Evolutionary conservation across 2,329 filamentous ascomycete genomes (phyloP), one percentile per base, ranked within the genome.

Genomic region (Sarocladium oryzae): DNA sequence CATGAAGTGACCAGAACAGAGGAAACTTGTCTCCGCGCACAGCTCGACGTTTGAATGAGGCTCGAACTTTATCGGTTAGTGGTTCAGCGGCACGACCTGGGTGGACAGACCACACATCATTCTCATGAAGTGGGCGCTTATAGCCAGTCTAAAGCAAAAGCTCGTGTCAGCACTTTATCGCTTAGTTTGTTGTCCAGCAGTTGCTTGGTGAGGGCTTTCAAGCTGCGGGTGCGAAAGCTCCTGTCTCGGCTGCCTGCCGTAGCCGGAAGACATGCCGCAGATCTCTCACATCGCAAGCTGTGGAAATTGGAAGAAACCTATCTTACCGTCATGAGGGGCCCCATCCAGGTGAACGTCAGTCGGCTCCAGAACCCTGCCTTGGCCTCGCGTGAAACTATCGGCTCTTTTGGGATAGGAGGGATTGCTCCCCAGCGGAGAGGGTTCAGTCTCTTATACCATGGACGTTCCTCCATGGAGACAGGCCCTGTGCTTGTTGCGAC

Each of bases 81-180:
- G 82, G 72, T 55, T 88, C 82, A 40, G 89, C 83, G 15, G 82
- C 79, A 54, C 93, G 79, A 54, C 87, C 72, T 0, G 91, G 91
- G 56, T 96, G 96, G 58, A 97, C 87, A 1, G 76, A 72, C 86
- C 90, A 97, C 52, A 99, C 82, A 65, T 99, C 93, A 57, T 87
- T 88, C 51, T 84, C 71, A 61, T 96, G 86, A 2, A 99, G 77
- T 2, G 84, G 82, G 13, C 93, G 84, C 63, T 89, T 84, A 68
- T 96, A 97, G 32, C 93, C 93, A 35, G 83, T 80, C 84, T 89
- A 58, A 21, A 50, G 23, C 20, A 51, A 30, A 35, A 20, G 26
- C 51, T 52, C 26, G 54, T 26, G 40, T 43, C 40, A 43, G 40
- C 40, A 26, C 40, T 28, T 16, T 26, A 43, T 28, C 40, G 18